Percentiles rank a stretch among this genome's conserved stretches.
These are phyloP conservation scores for Microbotryum saponariae DNA, from an alignment of 1,284 basidiomycete genomes.

Conservation along the genomic window DNA sequence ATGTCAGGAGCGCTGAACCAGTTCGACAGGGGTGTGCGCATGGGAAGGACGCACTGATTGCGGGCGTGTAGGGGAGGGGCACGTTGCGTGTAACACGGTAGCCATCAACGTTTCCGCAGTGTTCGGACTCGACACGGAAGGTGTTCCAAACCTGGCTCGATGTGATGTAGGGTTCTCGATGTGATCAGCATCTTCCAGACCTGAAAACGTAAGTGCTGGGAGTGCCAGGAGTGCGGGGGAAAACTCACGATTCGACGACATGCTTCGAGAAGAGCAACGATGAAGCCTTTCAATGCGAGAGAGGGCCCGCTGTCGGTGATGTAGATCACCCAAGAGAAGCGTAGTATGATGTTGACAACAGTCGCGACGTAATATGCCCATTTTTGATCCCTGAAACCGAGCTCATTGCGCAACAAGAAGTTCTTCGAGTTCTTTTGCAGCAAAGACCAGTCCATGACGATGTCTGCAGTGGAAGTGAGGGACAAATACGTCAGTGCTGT, in stretches of 20 bases:
- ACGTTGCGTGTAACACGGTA: slow-evolving; percentile 33
- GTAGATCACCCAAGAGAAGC: slow-evolving; percentile 34
- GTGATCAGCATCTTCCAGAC: slow-evolving; percentile 12
- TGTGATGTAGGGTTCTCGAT: background rate
- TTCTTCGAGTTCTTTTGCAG: slow-evolving; percentile 24
- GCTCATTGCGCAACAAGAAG: slow-evolving; percentile 29
- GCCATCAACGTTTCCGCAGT: slow-evolving; percentile 31
- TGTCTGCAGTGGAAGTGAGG: slow-evolving; percentile 9
- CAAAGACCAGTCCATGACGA: slow-evolving; percentile 36
- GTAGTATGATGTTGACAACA: slow-evolving; percentile 28
- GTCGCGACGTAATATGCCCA: slow-evolving; percentile 34
- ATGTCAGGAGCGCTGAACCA: too few species aligned
- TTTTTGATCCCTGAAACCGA: slow-evolving; percentile 31
- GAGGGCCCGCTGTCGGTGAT: slow-evolving; percentile 13
- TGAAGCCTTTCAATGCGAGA: slow-evolving; percentile 17
- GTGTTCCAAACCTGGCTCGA: slow-evolving; percentile 23
- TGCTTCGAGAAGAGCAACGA: slow-evolving; percentile 25
- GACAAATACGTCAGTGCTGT: background rate
- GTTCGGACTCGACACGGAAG: slow-evolving; percentile 33
- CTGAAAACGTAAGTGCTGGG: background rate
- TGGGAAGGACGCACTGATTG: too few species aligned
- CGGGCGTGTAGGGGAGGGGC: slow-evolving; percentile 21
- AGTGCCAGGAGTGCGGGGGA: too few species aligned
- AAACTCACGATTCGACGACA: too few species aligned
- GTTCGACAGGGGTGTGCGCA: too few species aligned